Conservation (phyloP, 2,329 filamentous ascomycete genomes). For the Aulographum hederae region DNA sequence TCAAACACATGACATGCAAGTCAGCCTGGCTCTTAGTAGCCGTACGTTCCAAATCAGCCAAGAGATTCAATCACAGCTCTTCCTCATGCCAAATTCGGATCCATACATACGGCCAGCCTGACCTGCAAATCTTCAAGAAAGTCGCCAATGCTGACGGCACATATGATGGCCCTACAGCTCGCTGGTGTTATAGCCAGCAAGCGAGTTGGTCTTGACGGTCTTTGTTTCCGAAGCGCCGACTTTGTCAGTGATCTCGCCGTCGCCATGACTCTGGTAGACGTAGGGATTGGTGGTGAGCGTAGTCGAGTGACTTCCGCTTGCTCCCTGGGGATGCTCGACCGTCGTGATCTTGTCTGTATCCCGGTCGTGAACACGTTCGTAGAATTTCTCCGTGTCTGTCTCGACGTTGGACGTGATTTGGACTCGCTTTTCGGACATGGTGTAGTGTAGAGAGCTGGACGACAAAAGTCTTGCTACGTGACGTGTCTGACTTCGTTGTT, state of each 20-base stretch:
- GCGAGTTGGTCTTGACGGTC: constrained; percentile 2
- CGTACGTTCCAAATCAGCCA: too few relatives aligned
- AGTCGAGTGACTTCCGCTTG: constrained; percentile 12
- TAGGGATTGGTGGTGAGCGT: constrained; percentile 19
- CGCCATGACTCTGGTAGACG: constrained; percentile 14
- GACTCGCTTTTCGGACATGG: constrained; percentile 10
- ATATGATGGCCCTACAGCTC: constrained; percentile 9
- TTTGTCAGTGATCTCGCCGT: constrained; percentile 5
- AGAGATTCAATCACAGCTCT: too few relatives aligned
- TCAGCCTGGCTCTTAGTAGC: constrained; percentile 42
- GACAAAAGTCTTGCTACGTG: too few relatives aligned
- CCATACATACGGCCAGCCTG: not conserved
- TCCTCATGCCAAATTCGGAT: too few relatives aligned
- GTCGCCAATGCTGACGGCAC: not conserved
- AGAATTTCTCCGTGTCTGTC: constrained; percentile 19
- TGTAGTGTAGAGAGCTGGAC: too few relatives aligned
- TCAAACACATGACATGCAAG: not conserved
- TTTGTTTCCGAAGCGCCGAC: not conserved
- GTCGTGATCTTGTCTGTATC: constrained; percentile 16
- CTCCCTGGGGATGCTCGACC: constrained; percentile 16
- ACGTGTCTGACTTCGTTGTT: too few relatives aligned
- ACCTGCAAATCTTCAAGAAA: constrained; percentile 2
- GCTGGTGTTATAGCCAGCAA: constrained; percentile 13
- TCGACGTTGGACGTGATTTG: constrained; percentile 20
- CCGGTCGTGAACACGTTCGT: constrained; percentile 18